Evolutionary conservation across 257 asterid species (phyloP).

Genomic region (Thymus quinquecostatus): DNA sequence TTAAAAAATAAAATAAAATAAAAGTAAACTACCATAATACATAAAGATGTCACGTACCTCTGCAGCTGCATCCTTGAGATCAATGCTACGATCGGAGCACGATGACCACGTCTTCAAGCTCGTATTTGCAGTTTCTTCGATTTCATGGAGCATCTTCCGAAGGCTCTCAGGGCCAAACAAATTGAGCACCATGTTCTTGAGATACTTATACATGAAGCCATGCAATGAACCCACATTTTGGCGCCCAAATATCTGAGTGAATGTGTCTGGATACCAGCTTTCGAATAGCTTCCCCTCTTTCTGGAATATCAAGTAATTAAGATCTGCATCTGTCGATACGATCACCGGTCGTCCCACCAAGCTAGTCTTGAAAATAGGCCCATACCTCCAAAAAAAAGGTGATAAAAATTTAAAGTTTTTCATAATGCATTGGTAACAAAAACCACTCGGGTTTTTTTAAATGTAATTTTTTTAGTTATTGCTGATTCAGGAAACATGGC

Average conservation of each 20-base stretch:
- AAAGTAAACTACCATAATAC: not conserved
- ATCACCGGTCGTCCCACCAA: constrained; percentile 72
- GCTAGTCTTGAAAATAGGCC: constrained; percentile 71
- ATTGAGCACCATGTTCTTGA: constrained; percentile 73
- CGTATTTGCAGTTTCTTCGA: constrained; percentile 44
- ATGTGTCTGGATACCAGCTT: constrained; percentile 87
- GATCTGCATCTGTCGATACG: constrained; percentile 80
- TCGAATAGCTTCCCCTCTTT: constrained; percentile 76
- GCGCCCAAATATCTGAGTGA: constrained; percentile 69
- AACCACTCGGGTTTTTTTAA: too few species aligned
- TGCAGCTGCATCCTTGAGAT: constrained; percentile 74
- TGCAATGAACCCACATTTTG: constrained; percentile 74
- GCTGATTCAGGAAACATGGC: too few species aligned
- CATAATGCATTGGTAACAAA: too few species aligned
- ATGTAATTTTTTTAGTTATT: too few species aligned
- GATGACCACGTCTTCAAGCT: too few species aligned
- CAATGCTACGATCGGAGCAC: constrained; percentile 41
- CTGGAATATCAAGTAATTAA: constrained; percentile 68
- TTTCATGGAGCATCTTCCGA: constrained; percentile 71
- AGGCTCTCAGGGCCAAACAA: constrained; percentile 77
- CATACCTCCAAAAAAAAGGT: constrained; percentile 48
- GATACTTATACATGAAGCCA: constrained; percentile 82
- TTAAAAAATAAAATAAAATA: not conserved
- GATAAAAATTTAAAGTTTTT: too few species aligned
- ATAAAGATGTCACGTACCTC: constrained; percentile 25